Evolutionary conservation across 768 basidiomycete genomes (phyloP).

Genomic region (Amylocystis lapponica): DNA sequence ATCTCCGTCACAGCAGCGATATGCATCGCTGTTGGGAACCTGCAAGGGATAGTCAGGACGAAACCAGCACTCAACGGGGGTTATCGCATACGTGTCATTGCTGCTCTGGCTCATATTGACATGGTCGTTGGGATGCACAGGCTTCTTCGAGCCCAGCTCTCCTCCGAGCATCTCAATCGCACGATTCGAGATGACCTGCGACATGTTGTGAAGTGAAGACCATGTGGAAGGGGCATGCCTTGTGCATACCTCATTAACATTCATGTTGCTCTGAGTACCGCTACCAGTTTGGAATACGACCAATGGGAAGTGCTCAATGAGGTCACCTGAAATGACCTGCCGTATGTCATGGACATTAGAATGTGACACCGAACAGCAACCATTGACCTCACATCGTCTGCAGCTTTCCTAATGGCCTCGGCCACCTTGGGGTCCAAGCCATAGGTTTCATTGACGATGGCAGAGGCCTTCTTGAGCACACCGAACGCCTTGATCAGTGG

Average conservation of each 20-base stretch:
- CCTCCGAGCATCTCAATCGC: slow-evolving; percentile 97
- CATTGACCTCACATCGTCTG: slow-evolving; percentile 71
- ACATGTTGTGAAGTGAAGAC: not conserved
- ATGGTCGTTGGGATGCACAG: slow-evolving; percentile 99
- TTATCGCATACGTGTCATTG: slow-evolving; percentile 81
- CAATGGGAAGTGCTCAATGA: slow-evolving; percentile 93
- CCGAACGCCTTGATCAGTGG: slow-evolving; percentile 99
- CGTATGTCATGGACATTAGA: slow-evolving; percentile 4
- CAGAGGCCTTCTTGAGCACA: slow-evolving; percentile 94
- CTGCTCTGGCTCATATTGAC: slow-evolving; percentile 99
- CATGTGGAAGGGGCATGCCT: not conserved
- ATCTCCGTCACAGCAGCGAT: slow-evolving; percentile 93
- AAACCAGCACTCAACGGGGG: not conserved
- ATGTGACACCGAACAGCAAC: not conserved
- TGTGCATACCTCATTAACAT: slow-evolving; percentile 75
- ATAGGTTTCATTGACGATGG: slow-evolving; percentile 83
- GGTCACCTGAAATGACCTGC: slow-evolving; percentile 95
- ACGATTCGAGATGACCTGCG: slow-evolving; percentile 92
- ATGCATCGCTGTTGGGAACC: slow-evolving; percentile 99
- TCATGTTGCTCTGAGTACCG: slow-evolving; percentile 99
- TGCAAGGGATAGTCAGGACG: slow-evolving; percentile 23
- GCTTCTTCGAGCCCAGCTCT: slow-evolving; percentile 90
- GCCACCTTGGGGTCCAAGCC: slow-evolving; percentile 87
- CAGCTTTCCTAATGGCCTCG: slow-evolving; percentile 84
- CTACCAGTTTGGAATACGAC: slow-evolving; percentile 99